These are phyloP conservation scores for Volvariella surrecta DNA, from an alignment of 1,284 basidiomycete genomes.

Conservation along the genomic window DNA sequence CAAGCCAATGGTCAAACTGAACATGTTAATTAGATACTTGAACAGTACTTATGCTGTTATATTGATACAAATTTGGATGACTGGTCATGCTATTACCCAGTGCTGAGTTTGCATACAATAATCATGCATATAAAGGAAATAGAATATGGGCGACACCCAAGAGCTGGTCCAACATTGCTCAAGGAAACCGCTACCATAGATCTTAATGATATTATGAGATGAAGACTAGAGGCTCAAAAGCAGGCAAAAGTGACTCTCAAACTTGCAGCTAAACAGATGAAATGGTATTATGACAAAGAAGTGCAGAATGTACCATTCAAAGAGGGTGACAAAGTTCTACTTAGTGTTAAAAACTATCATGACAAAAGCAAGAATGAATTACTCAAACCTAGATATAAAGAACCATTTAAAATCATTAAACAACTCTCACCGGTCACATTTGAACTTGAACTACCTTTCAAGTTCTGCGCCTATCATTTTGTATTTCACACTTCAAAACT, in stretches of 20 bases:
- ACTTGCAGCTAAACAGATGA: neutral
- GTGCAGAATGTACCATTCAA: conserved; percentile 1
- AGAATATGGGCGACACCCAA: conserved; percentile 1
- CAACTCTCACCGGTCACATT: neutral
- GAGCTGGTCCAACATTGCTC: neutral
- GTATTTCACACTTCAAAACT: too few species aligned
- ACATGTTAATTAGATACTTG: conserved; percentile 25
- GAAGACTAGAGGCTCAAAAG: neutral
- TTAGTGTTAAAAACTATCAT: neutral
- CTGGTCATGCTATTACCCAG: conserved; percentile 25
- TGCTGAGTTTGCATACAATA: conserved; percentile 24
- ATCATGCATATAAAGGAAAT: conserved; percentile 18
- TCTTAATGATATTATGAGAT: neutral
- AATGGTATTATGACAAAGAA: conserved; percentile 1
- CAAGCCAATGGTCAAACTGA: conserved; percentile 20
- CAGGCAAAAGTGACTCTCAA: neutral
- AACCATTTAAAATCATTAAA: neutral
- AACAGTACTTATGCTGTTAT: conserved; percentile 21
- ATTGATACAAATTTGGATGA: conserved; percentile 25
- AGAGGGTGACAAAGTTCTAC: neutral
- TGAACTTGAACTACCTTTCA: neutral
- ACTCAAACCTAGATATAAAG: neutral
- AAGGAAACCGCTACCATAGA: too few species aligned
- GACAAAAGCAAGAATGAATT: neutral
- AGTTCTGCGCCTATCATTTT: too few species aligned